These are phyloP conservation scores for Xanthoconium purpureum DNA, from an alignment of 768 basidiomycete genomes.

Conservation along the genomic window DNA sequence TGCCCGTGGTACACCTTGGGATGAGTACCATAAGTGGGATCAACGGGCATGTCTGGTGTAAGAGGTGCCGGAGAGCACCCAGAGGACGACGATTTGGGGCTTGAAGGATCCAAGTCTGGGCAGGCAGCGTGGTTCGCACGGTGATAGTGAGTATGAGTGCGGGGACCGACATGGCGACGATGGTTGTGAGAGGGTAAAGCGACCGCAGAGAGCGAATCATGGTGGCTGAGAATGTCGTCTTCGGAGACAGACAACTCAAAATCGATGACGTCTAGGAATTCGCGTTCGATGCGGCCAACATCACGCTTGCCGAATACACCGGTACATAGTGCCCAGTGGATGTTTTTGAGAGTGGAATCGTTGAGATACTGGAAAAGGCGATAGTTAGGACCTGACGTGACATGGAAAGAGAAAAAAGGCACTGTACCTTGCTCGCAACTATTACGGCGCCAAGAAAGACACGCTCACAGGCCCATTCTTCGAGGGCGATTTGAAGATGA, in stretches of 20 bases:
- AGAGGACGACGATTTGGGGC: constrained; percentile 38
- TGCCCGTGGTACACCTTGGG: constrained; percentile 31
- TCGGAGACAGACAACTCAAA: constrained; percentile 69
- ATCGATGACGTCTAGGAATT: constrained; percentile 77
- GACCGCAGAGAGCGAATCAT: constrained; percentile 34
- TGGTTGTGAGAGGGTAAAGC: constrained; percentile 25
- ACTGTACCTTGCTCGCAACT: constrained; percentile 72
- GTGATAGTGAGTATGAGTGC: constrained; percentile 18
- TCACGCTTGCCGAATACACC: constrained; percentile 81
- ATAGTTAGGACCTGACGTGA: background rate
- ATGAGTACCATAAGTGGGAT: constrained; percentile 17
- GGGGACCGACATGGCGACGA: constrained; percentile 27
- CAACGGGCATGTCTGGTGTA: constrained; percentile 28
- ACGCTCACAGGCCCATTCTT: constrained; percentile 85
- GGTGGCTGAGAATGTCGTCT: constrained; percentile 54
- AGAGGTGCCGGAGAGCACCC: constrained; percentile 33
- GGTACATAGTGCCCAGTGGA: constrained; percentile 86
- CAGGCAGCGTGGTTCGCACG: constrained; percentile 23
- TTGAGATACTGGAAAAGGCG: constrained; percentile 61
- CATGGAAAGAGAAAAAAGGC: constrained; percentile 19
- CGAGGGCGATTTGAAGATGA: constrained; percentile 75
- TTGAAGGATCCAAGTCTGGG: constrained; percentile 46
- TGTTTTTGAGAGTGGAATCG: constrained; percentile 87
- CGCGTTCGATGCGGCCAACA: constrained; percentile 76
- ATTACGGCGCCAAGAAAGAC: constrained; percentile 92